phyloP scores from a whole-genome alignment of 306 rosid genomes.

The Corylus americana region DNA sequence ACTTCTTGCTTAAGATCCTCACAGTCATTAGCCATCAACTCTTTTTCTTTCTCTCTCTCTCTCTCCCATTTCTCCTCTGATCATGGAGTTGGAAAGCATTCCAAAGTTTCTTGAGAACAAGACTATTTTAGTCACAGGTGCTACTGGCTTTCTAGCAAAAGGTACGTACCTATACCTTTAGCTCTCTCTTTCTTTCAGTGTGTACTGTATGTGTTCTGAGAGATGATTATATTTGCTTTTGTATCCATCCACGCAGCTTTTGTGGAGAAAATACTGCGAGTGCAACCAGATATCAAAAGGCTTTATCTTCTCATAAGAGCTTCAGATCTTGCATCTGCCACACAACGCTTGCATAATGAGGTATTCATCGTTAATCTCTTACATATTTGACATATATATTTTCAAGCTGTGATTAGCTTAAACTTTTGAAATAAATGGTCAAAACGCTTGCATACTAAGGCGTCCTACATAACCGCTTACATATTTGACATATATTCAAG shows the following conservation, averaged over 20 bases:
- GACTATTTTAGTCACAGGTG: slow-evolving; percentile 62
- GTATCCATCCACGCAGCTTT: slow-evolving; percentile 42
- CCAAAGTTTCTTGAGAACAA: slow-evolving; percentile 46
- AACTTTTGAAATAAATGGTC: too few relatives aligned
- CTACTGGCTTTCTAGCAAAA: slow-evolving; percentile 75
- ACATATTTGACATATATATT: too few relatives aligned
- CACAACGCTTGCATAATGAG: slow-evolving; percentile 57
- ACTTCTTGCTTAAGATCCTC: too few relatives aligned
- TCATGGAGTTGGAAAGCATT: slow-evolving; percentile 63
- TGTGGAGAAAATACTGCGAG: slow-evolving; percentile 75
- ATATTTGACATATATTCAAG: too few relatives aligned
- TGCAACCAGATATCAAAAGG: slow-evolving; percentile 76
- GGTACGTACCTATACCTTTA: slow-evolving; percentile 23
- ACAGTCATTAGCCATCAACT: too few relatives aligned
- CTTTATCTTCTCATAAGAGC: slow-evolving; percentile 76
- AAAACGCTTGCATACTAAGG: too few relatives aligned
- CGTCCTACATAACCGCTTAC: too few relatives aligned
- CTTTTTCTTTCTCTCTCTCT: not conserved
- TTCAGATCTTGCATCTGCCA: slow-evolving; percentile 47
- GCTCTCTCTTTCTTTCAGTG: not conserved
- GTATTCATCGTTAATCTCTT: slow-evolving; percentile 10
- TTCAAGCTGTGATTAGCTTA: too few relatives aligned
- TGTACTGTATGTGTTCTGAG: not conserved
- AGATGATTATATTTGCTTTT: not conserved
- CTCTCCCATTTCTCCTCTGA: slow-evolving; percentile 6